These are phyloP conservation scores for Debaryomyces sp. DNA, from an alignment of 1,139 yeast species.

Conservation along the genomic window DNA sequence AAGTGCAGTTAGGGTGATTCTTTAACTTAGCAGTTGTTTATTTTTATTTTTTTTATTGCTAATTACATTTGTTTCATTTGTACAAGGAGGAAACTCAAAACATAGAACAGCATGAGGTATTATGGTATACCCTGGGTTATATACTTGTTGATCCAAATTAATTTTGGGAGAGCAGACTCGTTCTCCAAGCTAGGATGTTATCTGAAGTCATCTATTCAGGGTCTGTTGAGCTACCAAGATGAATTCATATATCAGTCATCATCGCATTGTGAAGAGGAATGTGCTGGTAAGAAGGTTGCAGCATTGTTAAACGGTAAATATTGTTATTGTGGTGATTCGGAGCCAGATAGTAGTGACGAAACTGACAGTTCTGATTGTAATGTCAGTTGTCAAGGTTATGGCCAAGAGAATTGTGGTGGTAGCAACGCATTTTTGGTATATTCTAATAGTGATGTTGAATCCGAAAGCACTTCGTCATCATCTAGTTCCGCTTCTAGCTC, in stretches of 20 bases:
- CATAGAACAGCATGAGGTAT: slow-evolving; percentile 3
- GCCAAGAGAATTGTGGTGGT: slow-evolving; percentile 68
- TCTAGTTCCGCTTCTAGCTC: slow-evolving; percentile 11
- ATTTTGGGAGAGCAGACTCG: slow-evolving; percentile 9
- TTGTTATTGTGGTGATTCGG: slow-evolving; percentile 63
- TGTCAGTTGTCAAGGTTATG: slow-evolving; percentile 57
- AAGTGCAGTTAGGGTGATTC: not conserved
- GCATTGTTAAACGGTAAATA: slow-evolving; percentile 56
- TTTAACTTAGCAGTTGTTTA: not conserved
- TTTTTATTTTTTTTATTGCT: slow-evolving; percentile 2
- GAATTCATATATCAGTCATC: slow-evolving; percentile 52
- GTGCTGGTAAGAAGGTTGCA: slow-evolving; percentile 50
- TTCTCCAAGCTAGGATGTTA: slow-evolving; percentile 42
- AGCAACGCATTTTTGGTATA: slow-evolving; percentile 51
- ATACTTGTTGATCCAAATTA: not conserved
- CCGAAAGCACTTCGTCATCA: slow-evolving; percentile 15
- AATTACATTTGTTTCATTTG: not conserved
- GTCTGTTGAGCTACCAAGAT: slow-evolving; percentile 27
- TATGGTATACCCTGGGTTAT: slow-evolving; percentile 5
- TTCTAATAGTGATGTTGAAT: slow-evolving; percentile 30
- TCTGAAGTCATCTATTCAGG: slow-evolving; percentile 24
- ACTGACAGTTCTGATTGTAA: slow-evolving; percentile 47
- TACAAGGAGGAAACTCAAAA: not conserved
- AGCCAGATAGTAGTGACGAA: slow-evolving; percentile 35
- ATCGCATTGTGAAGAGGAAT: slow-evolving; percentile 50